A percentile compares a stretch with the other conserved stretches of the same genome.
These are phyloP conservation scores for Microstegium vimineum DNA, from an alignment of 176 grass and related monocot genomes.

Conservation along the genomic window DNA sequence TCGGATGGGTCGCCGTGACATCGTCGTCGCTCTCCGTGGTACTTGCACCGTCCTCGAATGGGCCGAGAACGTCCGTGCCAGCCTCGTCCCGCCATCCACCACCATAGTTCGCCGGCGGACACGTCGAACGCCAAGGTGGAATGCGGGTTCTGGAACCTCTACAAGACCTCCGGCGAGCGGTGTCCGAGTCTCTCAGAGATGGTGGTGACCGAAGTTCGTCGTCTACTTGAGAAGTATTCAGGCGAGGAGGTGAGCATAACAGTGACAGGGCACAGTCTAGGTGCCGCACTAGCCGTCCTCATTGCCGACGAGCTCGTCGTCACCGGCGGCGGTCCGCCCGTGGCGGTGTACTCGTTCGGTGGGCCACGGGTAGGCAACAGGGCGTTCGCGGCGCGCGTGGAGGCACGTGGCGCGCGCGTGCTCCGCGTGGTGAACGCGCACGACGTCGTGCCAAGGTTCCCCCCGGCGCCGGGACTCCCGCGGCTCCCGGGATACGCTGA, in stretches of 20 bases:
- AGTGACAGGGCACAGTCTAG: conserved; percentile 60
- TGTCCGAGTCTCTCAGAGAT: conserved; percentile 40
- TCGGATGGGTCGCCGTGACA: conserved; percentile 68
- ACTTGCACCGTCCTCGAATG: conserved; percentile 67
- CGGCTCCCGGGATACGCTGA: conserved; percentile 39
- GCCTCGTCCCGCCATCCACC: conserved; percentile 34
- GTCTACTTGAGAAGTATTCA: conserved; percentile 25
- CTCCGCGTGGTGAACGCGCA: conserved; percentile 64
- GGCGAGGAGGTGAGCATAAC: conserved; percentile 65
- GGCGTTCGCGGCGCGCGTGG: conserved; percentile 43
- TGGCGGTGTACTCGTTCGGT: conserved; percentile 61
- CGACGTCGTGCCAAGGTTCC: conserved; percentile 56
- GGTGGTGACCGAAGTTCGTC: conserved; percentile 39
- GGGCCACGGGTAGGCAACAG: conserved; percentile 50
- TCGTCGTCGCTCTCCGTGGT: conserved; percentile 61
- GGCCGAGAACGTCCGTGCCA: conserved; percentile 63
- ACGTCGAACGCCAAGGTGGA: conserved; percentile 39
- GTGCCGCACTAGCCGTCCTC: conserved; percentile 48
- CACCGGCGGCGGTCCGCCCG: neutral
- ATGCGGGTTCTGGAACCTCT: conserved; percentile 67
- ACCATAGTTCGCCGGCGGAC: too few relatives aligned
- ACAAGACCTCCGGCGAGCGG: conserved; percentile 27
- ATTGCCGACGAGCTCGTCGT: conserved; percentile 52
- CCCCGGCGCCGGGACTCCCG: conserved; percentile 5
- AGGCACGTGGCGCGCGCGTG: conserved; percentile 44